A percentile compares a stretch with the other conserved stretches of the same genome.
Conservation (phyloP, 305 asterid genomes). For the Nicotiana rustica region DNA sequence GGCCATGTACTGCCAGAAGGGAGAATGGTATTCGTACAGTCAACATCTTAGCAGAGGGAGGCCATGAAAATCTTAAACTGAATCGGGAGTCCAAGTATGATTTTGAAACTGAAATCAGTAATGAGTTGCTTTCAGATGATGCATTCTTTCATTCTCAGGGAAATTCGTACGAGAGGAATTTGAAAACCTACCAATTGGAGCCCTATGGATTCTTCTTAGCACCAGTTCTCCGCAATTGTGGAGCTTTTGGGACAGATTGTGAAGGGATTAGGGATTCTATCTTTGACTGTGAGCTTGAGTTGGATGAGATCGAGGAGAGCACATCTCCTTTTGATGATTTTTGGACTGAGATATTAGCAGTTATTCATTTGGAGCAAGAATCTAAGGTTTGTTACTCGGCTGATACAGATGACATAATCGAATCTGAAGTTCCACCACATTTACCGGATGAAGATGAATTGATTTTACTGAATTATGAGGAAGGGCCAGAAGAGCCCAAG, state of each 20-base stretch:
- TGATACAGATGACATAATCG: constrained; percentile 12
- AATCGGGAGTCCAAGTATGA: constrained; percentile 8
- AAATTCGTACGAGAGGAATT: background rate
- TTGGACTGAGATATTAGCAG: constrained; percentile 26
- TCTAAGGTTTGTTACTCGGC: background rate
- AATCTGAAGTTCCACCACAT: constrained; percentile 22
- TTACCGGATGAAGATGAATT: constrained; percentile 30
- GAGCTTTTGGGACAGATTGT: constrained; percentile 29
- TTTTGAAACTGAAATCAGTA: constrained; percentile 24
- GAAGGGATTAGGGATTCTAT: constrained; percentile 28
- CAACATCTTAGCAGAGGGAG: constrained; percentile 21
- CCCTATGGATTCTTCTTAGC: constrained; percentile 31
- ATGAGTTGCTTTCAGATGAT: constrained; percentile 18
- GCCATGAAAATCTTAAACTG: constrained; percentile 13
- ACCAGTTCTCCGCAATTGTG: constrained; percentile 30
- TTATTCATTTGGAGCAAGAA: constrained; percentile 28
- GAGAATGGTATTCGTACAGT: constrained; percentile 1
- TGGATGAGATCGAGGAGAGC: constrained; percentile 23
- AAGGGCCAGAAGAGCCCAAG: constrained; percentile 12
- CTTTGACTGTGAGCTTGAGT: constrained; percentile 31
- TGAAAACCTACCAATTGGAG: background rate
- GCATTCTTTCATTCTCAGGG: background rate
- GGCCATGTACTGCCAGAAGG: constrained; percentile 17
- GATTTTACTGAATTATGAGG: background rate
- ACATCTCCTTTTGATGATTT: constrained; percentile 21